Conservation (phyloP, 352 stramenopile genomes). For the Phytopythium cucurbitacearum region DNA sequence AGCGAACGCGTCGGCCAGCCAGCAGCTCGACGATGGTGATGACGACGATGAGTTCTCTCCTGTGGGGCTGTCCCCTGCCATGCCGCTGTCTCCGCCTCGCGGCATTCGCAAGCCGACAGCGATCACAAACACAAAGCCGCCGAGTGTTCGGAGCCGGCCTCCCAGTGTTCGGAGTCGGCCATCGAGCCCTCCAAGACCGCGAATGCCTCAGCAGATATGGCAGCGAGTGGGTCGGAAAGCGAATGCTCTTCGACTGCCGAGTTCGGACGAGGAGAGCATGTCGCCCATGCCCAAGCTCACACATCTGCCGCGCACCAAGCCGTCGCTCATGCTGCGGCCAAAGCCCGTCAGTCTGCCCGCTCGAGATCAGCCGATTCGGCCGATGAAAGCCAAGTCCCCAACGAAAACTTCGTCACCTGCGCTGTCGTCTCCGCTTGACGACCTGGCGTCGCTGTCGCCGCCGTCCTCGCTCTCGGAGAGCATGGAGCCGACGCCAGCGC, state of each 20-base stretch:
- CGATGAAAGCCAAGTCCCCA: slow-evolving; percentile 8
- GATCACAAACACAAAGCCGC: background rate
- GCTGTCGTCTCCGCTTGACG: slow-evolving; percentile 10
- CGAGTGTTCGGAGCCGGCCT: too few species aligned
- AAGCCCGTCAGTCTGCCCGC: slow-evolving; percentile 7
- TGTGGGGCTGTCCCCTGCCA: background rate
- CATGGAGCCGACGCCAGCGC: slow-evolving; percentile 9
- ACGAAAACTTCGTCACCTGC: slow-evolving; percentile 3
- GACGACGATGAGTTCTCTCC: slow-evolving; percentile 11
- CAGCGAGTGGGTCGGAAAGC: too few species aligned
- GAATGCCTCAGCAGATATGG: too few species aligned
- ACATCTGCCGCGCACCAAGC: slow-evolving; percentile 33
- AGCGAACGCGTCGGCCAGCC: slow-evolving; percentile 17
- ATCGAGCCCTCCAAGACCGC: too few species aligned
- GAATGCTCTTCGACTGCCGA: too few species aligned
- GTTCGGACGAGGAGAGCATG: slow-evolving; percentile 4
- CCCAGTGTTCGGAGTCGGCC: too few species aligned
- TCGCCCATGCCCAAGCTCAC: slow-evolving; percentile 49
- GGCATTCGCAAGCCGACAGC: background rate
- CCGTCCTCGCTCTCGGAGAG: slow-evolving; percentile 18
- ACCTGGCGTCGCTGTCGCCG: slow-evolving; percentile 19
- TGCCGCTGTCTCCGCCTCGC: background rate
- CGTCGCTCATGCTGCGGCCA: slow-evolving; percentile 19
- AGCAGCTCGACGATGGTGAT: background rate
- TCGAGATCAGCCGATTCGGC: background rate